phyloP scores from a whole-genome alignment of 208 protist genomes.

The Crithidia bombi region DNA sequence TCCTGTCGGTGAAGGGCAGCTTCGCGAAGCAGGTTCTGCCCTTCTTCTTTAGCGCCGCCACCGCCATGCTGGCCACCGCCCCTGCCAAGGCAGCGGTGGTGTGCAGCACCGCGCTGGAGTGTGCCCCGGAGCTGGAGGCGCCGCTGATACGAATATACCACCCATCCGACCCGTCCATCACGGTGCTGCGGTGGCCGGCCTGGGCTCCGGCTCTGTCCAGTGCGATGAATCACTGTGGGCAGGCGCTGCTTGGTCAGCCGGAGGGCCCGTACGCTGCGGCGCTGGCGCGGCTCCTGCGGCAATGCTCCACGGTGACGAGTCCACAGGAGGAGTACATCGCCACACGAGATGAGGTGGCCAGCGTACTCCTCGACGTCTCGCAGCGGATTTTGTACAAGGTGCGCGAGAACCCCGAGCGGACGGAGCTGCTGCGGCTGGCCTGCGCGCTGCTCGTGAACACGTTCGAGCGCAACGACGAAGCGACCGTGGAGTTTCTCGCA shows the following conservation, averaged over 20 bases:
- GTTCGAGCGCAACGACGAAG: slow-evolving; percentile 73
- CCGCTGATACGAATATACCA: slow-evolving; percentile 40
- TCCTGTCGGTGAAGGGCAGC: slow-evolving; percentile 46
- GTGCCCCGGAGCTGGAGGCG: slow-evolving; percentile 38
- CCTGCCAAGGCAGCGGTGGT: slow-evolving; percentile 49
- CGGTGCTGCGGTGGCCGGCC: slow-evolving; percentile 48
- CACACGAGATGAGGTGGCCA: slow-evolving; percentile 37
- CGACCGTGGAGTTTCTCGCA: slow-evolving; percentile 48
- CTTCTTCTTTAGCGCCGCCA: slow-evolving; percentile 64
- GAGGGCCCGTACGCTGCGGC: slow-evolving; percentile 31
- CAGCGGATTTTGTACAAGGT: slow-evolving; percentile 42
- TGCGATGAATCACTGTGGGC: slow-evolving; percentile 51
- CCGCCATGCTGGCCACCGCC: slow-evolving; percentile 26
- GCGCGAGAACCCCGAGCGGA: slow-evolving; percentile 32
- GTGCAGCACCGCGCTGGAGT: slow-evolving; percentile 71
- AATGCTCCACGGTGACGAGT: slow-evolving; percentile 60
- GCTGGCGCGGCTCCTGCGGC: slow-evolving; percentile 59
- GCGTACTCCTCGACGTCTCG: slow-evolving; percentile 54
- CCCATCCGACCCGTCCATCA: slow-evolving; percentile 59
- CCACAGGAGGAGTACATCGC: slow-evolving; percentile 56
- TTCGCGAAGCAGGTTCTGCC: slow-evolving; percentile 68
- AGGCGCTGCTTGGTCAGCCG: slow-evolving; percentile 48
- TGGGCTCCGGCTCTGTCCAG: slow-evolving; percentile 62
- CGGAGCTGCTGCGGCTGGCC: slow-evolving; percentile 56
- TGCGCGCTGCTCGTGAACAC: slow-evolving; percentile 77